A percentile compares a stretch with the other conserved stretches of the same genome.
phyloP scores from a whole-genome alignment of 768 basidiomycete species.

The Tylopilus felleus region DNA sequence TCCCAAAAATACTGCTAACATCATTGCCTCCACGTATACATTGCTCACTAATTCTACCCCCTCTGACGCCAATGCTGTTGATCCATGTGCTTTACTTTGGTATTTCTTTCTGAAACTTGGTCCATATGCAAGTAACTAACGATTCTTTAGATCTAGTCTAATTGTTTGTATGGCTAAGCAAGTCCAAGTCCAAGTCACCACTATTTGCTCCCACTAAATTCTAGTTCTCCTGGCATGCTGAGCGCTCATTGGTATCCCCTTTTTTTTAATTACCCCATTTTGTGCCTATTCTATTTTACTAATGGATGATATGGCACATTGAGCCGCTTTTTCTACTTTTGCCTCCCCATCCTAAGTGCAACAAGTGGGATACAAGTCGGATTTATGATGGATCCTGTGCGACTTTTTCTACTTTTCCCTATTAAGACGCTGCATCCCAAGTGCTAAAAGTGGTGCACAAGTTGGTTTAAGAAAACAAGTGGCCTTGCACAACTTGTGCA shows the following conservation, averaged over 20 bases:
- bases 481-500: background rate
- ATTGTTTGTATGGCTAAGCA: background rate
- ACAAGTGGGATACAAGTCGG: background rate
- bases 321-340: background rate
- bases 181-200: background rate
- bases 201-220: background rate
- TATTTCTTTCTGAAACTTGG: background rate
- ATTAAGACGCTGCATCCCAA: too few relatives aligned
- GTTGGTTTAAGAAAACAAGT: background rate
- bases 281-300: background rate
- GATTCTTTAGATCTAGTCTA: background rate
- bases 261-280: background rate
- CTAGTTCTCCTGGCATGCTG: background rate
- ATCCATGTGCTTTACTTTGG: constrained; percentile 1
- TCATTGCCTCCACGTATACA: background rate
- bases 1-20: background rate
- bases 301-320: background rate
- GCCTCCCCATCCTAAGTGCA: background rate
- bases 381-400: background rate
- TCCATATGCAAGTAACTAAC: background rate
- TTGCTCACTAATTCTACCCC: background rate
- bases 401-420: too few relatives aligned
- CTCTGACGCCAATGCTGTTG: background rate
- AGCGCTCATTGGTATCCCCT: background rate
- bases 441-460: too few relatives aligned